phyloP scores from a whole-genome alignment of 108 stramenopile genomes.

The Cyclotella cryptica region DNA sequence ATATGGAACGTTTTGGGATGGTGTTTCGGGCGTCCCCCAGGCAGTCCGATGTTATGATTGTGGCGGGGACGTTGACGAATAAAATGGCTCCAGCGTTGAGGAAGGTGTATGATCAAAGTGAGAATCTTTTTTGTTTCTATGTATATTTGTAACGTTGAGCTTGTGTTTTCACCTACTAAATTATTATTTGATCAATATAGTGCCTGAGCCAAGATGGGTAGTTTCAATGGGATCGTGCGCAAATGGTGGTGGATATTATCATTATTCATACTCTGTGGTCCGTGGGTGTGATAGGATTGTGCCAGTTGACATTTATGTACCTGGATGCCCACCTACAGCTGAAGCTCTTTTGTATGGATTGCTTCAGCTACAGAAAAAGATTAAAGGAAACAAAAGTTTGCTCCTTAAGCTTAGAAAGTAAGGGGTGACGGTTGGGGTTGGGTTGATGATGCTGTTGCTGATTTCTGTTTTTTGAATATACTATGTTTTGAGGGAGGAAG shows the following conservation, averaged over 20 bases:
- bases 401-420: constrained; percentile 96
- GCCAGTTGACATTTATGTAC: constrained; percentile 99
- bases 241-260: constrained; percentile 99
- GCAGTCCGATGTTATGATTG: constrained; percentile 99
- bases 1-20: constrained; percentile 99
- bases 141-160: neutral
- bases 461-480: neutral
- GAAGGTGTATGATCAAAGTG: constrained; percentile 97
- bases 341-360: constrained; percentile 98
- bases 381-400: constrained; percentile 96
- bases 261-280: constrained; percentile 99
- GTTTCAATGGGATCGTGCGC: constrained; percentile 99
- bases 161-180: constrained; percentile 20
- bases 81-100: constrained; percentile 99
- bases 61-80: constrained; percentile 99
- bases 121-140: neutral
- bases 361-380: constrained; percentile 98
- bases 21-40: constrained; percentile 94
- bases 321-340: constrained; percentile 98
- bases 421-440: neutral
- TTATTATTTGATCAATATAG: neutral
- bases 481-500: neutral
- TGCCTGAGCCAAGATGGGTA: constrained; percentile 99
- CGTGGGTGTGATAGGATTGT: constrained; percentile 99
- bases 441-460: neutral